Conservation (phyloP, 805 yeast genomes). For the Kodamaea neixiangensis region DNA sequence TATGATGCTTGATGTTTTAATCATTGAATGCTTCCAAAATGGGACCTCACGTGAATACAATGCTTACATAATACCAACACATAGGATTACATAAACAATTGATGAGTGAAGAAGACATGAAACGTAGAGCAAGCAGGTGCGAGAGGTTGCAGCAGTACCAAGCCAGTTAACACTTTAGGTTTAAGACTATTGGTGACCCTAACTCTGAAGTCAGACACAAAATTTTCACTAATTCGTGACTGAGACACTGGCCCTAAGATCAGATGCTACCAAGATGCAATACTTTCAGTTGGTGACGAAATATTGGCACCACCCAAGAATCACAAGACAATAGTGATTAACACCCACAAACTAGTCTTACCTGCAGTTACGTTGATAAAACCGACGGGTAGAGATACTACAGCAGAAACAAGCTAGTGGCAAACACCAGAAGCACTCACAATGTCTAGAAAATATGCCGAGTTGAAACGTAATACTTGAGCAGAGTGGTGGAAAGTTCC, state of each 20-base stretch:
- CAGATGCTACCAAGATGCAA: neutral
- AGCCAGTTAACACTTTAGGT: no score
- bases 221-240: no score
- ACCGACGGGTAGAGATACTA: neutral
- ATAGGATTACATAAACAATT: no score
- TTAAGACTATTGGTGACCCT: no score
- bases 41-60: no score
- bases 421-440: neutral
- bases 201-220: no score
- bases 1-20: constrained; percentile 1
- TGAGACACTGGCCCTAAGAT: neutral
- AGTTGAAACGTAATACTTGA: neutral
- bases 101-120: no score
- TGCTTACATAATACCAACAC: no score
- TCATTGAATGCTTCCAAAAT: neutral
- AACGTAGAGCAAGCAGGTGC: no score
- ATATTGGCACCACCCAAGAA: neutral
- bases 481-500: neutral
- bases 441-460: neutral
- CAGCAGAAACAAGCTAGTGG: neutral
- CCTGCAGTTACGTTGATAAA: neutral
- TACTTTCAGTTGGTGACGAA: neutral
- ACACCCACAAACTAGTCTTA: neutral
- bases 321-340: neutral
- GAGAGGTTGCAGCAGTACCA: no score